A percentile compares a stretch with the other conserved stretches of the same genome.
Evolutionary conservation across 352 stramenopile genomes (phyloP).

Genomic region (Thraustochytrium striatum): DNA sequence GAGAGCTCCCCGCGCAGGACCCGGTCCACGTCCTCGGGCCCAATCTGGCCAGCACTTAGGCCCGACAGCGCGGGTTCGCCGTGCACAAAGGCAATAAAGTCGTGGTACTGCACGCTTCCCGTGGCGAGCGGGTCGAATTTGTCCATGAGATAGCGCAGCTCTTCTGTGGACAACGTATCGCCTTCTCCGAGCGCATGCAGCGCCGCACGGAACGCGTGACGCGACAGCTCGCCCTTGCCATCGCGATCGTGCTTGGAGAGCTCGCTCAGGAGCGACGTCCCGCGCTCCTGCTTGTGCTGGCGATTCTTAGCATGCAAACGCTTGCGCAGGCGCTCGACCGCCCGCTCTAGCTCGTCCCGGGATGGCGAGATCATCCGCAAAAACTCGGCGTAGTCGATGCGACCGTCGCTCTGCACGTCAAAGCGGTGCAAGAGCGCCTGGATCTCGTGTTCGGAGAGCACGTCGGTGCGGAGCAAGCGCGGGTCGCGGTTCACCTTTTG

Average conservation of each 20-base stretch:
- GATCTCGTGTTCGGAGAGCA: not conserved
- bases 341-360: slow-evolving; percentile 9
- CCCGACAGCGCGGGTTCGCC: not conserved
- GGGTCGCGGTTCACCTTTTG: not conserved
- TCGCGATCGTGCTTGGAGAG: not conserved
- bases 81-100: slow-evolving; percentile 29
- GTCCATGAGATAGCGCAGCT: slow-evolving; percentile 42
- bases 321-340: slow-evolving; percentile 9
- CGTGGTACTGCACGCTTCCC: not conserved
- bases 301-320: not conserved
- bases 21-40: not conserved
- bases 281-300: not conserved
- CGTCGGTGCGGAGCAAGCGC: not conserved
- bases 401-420: not conserved
- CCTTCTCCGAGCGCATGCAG: not conserved
- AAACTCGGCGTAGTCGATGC: slow-evolving; percentile 23
- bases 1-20: not conserved
- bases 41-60: slow-evolving; percentile 1
- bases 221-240: not conserved
- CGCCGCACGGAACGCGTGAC: not conserved
- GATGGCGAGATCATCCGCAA: not conserved
- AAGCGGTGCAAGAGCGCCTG: slow-evolving; percentile 5
- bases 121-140: slow-evolving; percentile 9
- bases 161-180: slow-evolving; percentile 3
- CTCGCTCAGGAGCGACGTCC: not conserved